phyloP scores from a whole-genome alignment of 257 asterid species.

The Coffea eugenioides region DNA sequence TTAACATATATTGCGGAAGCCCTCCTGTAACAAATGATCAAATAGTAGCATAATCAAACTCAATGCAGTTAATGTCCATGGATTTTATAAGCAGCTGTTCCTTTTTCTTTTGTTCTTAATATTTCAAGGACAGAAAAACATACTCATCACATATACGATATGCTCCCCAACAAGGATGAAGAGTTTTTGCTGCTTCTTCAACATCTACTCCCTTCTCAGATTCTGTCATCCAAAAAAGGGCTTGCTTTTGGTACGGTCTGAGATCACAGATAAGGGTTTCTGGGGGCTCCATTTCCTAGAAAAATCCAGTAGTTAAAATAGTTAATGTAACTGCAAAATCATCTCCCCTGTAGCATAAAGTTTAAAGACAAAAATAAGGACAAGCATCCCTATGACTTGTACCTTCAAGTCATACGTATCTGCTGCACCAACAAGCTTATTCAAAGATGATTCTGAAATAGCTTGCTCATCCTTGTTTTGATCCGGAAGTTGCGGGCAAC shows the following conservation, averaged over 20 bases:
- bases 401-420: constrained; percentile 77
- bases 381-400: constrained; percentile 1
- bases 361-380: not conserved
- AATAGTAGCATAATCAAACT: not conserved
- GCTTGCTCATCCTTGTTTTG: constrained; percentile 51
- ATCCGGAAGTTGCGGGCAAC: constrained; percentile 34
- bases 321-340: not conserved
- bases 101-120: not conserved
- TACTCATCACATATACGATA: constrained; percentile 79
- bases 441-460: constrained; percentile 62
- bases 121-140: constrained; percentile 19
- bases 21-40: constrained; percentile 45
- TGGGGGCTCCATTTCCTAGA: constrained; percentile 80
- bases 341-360: not conserved
- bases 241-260: constrained; percentile 83
- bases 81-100: not conserved
- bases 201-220: constrained; percentile 51
- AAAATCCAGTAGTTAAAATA: constrained; percentile 8
- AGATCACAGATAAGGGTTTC: constrained; percentile 59
- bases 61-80: not conserved
- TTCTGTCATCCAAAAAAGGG: constrained; percentile 86
- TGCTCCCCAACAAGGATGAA: constrained; percentile 94
- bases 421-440: constrained; percentile 81
- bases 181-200: constrained; percentile 59
- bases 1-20: constrained; percentile 76